Conservation (phyloP, 768 basidiomycete genomes). For the Lepiota venenata region DNA sequence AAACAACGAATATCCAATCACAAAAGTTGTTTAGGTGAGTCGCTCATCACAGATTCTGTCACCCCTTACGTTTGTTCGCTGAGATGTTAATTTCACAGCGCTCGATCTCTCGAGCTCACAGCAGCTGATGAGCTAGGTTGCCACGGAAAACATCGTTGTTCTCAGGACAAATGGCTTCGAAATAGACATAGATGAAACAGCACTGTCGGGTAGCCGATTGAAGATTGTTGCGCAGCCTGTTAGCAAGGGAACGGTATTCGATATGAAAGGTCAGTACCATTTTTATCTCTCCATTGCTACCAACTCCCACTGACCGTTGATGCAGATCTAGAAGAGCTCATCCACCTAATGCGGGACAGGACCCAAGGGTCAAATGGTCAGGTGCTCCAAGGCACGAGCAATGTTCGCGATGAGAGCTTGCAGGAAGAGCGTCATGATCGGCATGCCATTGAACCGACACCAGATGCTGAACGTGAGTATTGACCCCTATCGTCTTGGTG, state of each 20-base stretch:
- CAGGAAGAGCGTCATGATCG: slow-evolving; percentile 95
- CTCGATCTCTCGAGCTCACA: slow-evolving; percentile 75
- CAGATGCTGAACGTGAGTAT: slow-evolving; percentile 75
- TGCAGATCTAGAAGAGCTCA: slow-evolving; percentile 88
- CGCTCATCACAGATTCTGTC: background rate
- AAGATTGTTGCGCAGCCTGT: slow-evolving; percentile 80
- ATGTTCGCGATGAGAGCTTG: slow-evolving; percentile 99
- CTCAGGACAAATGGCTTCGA: slow-evolving; percentile 90
- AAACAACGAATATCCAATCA: slow-evolving; percentile 84
- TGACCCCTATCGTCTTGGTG: background rate
- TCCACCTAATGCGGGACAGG: slow-evolving; percentile 79
- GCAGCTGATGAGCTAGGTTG: slow-evolving; percentile 88
- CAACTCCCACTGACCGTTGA: slow-evolving; percentile 5
- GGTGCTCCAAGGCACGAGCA: slow-evolving; percentile 87
- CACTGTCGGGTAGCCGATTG: slow-evolving; percentile 41
- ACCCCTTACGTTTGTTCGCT: background rate
- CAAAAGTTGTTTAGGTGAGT: slow-evolving; percentile 80
- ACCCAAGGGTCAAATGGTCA: slow-evolving; percentile 79
- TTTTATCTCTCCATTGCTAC: background rate
- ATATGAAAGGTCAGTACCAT: slow-evolving; percentile 67
- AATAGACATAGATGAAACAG: slow-evolving; percentile 50
- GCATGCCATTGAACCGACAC: slow-evolving; percentile 68
- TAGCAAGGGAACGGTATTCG: slow-evolving; percentile 89
- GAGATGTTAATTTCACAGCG: slow-evolving; percentile 42
- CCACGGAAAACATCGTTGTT: slow-evolving; percentile 82